Evolutionary conservation across 495 filamentous ascomycete species (phyloP).

Genomic region (Beverwykella pulmonaria): DNA sequence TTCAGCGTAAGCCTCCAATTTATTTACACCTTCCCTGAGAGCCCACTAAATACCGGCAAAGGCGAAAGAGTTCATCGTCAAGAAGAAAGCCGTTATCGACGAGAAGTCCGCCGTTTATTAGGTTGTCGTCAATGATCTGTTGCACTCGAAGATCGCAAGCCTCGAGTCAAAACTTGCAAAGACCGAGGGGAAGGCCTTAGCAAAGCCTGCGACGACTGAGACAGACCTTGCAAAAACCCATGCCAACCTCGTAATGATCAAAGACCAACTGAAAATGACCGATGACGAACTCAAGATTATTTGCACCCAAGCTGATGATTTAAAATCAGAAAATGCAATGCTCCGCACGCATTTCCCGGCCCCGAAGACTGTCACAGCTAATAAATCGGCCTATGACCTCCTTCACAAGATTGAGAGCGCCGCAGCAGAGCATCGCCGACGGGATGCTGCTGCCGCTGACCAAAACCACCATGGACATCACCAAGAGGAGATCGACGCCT

Average conservation of each 20-base stretch:
- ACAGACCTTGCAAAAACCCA: too few relatives aligned
- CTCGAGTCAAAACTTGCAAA: neutral
- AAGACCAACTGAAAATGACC: too few relatives aligned
- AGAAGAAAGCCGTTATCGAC: neutral
- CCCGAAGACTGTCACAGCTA: neutral
- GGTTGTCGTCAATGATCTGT: too few relatives aligned
- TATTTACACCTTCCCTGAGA: neutral
- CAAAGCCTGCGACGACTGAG: too few relatives aligned
- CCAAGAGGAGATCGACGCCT: neutral
- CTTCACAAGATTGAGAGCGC: neutral
- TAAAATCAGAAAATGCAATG: neutral
- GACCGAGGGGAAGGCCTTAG: too few relatives aligned
- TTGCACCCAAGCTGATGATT: neutral
- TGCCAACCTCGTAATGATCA: too few relatives aligned
- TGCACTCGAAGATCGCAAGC: too few relatives aligned
- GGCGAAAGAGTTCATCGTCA: neutral
- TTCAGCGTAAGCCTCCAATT: conserved; percentile 1
- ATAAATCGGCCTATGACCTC: neutral
- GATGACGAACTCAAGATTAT: neutral
- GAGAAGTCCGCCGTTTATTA: too few relatives aligned
- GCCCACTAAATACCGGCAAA: neutral
- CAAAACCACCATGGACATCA: too few relatives aligned
- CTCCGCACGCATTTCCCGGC: neutral
- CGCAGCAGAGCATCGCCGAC: neutral
- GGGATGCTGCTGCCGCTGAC: too few relatives aligned